Percentiles rank a stretch among this genome's conserved stretches.
phyloP scores from a whole-genome alignment of 768 basidiomycete genomes.

The Russula abietina region DNA sequence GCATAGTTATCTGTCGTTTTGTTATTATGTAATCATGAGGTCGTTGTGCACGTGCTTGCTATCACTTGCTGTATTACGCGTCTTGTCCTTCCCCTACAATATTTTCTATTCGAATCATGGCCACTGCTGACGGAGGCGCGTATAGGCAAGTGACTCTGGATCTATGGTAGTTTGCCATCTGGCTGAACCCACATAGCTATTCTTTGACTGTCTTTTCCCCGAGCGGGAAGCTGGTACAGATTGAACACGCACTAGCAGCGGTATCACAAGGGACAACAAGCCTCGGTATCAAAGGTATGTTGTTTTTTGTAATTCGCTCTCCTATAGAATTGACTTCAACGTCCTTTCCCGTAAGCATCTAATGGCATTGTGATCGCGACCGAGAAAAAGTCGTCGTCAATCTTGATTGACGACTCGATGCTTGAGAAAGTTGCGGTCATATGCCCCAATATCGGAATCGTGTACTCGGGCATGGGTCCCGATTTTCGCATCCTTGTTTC shows the following conservation, averaged over 20 bases:
- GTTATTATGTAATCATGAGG: neutral
- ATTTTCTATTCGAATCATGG: slow-evolving; percentile 44
- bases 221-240: slow-evolving; percentile 98
- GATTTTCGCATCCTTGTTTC: slow-evolving; percentile 94
- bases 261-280: slow-evolving; percentile 94
- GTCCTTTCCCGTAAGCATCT: slow-evolving; percentile 53
- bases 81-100: neutral
- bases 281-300: slow-evolving; percentile 94
- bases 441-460: slow-evolving; percentile 98
- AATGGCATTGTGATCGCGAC: slow-evolving; percentile 99
- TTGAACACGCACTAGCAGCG: slow-evolving; percentile 97
- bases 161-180: neutral
- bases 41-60: slow-evolving; percentile 12
- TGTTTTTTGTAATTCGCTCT: slow-evolving; percentile 3
- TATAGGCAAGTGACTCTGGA: slow-evolving; percentile 31
- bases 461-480: slow-evolving; percentile 99
- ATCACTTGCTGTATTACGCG: slow-evolving; percentile 20
- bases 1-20: neutral
- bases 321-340: slow-evolving; percentile 22
- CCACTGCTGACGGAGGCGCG: slow-evolving; percentile 55
- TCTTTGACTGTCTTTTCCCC: slow-evolving; percentile 99
- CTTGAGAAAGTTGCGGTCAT: slow-evolving; percentile 96
- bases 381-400: slow-evolving; percentile 98
- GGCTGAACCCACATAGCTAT: slow-evolving; percentile 52
- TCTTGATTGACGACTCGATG: slow-evolving; percentile 96